Conservation (phyloP, 768 basidiomycete species). For the Clitopilus hobsonii region DNA sequence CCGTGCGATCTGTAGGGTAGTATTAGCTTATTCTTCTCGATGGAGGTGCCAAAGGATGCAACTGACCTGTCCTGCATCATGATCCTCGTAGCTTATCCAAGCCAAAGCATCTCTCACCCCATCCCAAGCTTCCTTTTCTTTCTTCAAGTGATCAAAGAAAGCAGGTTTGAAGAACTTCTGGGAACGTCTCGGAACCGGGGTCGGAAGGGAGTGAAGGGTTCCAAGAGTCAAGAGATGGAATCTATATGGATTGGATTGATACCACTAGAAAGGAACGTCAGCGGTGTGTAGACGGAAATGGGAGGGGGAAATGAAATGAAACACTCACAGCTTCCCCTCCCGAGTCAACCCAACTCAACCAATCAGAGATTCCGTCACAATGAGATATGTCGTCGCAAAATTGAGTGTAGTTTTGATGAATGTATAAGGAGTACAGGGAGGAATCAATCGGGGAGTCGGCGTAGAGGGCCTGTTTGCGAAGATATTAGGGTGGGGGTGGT, state of each 20-base stretch:
- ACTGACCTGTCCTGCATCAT: constrained; percentile 1
- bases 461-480: constrained; percentile 53
- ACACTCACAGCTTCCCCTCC: constrained; percentile 59
- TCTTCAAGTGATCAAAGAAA: constrained; percentile 65
- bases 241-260: constrained; percentile 73
- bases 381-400: constrained; percentile 80
- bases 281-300: background rate
- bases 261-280: constrained; percentile 40
- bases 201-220: constrained; percentile 81
- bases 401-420: constrained; percentile 91
- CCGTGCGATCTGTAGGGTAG: constrained; percentile 8
- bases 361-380: constrained; percentile 63
- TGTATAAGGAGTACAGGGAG: constrained; percentile 81
- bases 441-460: constrained; percentile 89
- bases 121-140: constrained; percentile 56
- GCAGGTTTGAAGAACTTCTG: constrained; percentile 88
- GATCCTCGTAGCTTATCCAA: constrained; percentile 42
- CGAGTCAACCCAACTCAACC: constrained; percentile 73
- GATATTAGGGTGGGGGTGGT: background rate
- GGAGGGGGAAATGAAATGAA: background rate
- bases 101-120: constrained; percentile 49
- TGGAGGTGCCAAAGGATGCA: constrained; percentile 2
- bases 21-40: constrained; percentile 8
- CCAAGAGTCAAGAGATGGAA: constrained; percentile 83
- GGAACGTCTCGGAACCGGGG: constrained; percentile 70